These are phyloP conservation scores for Nyctanthes arbortristis DNA, from an alignment of 257 asterid genomes.

Conservation along the genomic window DNA sequence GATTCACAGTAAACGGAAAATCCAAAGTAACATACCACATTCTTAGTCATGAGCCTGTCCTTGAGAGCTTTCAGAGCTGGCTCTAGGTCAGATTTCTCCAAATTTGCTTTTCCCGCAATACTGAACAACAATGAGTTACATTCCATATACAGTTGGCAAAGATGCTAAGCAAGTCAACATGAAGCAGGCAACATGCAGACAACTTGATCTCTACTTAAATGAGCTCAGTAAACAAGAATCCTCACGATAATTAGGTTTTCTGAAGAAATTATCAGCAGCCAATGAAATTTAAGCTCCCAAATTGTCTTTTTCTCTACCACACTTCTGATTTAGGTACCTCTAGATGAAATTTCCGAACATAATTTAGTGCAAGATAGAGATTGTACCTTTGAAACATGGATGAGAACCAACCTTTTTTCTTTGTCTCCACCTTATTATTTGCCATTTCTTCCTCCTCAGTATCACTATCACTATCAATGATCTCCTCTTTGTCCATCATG, in stretches of 20 bases:
- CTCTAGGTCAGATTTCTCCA: constrained; percentile 85
- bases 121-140: constrained; percentile 36
- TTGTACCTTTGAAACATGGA: constrained; percentile 88
- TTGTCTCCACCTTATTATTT: constrained; percentile 46
- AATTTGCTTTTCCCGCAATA: constrained; percentile 86
- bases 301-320: no score
- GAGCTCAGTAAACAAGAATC: not conserved
- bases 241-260: not conserved
- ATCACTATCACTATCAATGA: constrained; percentile 78
- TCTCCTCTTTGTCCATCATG: constrained; percentile 96
- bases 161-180: not conserved
- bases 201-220: not conserved
- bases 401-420: constrained; percentile 94
- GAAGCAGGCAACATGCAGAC: not conserved
- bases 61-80: constrained; percentile 95
- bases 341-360: no score
- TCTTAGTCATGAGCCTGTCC: constrained; percentile 98
- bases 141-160: no score
- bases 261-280: no score
- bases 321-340: no score
- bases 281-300: no score
- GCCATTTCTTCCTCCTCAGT: constrained; percentile 60
- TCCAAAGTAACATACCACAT: constrained; percentile 71
- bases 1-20: not conserved
- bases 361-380: not conserved